These are phyloP conservation scores for Flaveria bidentis DNA, from an alignment of 129 eudicot genomes.

Conservation along the genomic window DNA sequence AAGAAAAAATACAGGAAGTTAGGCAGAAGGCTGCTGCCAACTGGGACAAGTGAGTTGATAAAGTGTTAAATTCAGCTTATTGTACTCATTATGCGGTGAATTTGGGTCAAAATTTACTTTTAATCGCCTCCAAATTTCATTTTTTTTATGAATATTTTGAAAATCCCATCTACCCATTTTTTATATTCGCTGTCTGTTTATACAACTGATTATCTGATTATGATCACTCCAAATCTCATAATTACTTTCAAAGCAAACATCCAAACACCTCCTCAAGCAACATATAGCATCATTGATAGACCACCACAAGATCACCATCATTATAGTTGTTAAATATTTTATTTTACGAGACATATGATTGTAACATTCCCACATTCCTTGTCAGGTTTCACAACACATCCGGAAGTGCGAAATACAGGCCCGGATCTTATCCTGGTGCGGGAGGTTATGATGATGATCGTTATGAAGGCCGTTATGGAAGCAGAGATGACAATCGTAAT, in stretches of 20 bases:
- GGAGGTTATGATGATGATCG: constrained; percentile 72
- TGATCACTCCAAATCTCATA: not conserved
- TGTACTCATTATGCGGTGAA: not conserved
- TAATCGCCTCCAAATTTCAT: not conserved
- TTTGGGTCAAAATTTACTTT: not conserved
- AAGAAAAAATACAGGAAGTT: constrained; percentile 86
- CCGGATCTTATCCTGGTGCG: constrained; percentile 57
- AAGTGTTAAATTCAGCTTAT: not conserved
- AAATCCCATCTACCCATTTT: not conserved
- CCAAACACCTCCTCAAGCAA: not conserved
- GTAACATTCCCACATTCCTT: constrained; percentile 4
- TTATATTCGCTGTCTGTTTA: not conserved
- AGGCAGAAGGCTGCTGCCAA: constrained; percentile 93
- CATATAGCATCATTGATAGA: not conserved
- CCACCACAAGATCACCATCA: not conserved
- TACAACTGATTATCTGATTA: not conserved
- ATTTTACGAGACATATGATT: not conserved
- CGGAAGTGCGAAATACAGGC: constrained; percentile 64
- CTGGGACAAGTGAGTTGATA: constrained; percentile 85
- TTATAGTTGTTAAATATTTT: not conserved
- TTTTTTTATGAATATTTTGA: not conserved
- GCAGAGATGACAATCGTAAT: constrained; percentile 63
- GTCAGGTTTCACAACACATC: constrained; percentile 80
- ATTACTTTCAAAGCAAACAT: not conserved
- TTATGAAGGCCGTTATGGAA: constrained; percentile 59